A percentile compares a stretch with the other conserved stretches of the same genome.
phyloP scores from a whole-genome alignment of 2,329 filamentous ascomycete genomes.

The Ascochyta pisi region DNA sequence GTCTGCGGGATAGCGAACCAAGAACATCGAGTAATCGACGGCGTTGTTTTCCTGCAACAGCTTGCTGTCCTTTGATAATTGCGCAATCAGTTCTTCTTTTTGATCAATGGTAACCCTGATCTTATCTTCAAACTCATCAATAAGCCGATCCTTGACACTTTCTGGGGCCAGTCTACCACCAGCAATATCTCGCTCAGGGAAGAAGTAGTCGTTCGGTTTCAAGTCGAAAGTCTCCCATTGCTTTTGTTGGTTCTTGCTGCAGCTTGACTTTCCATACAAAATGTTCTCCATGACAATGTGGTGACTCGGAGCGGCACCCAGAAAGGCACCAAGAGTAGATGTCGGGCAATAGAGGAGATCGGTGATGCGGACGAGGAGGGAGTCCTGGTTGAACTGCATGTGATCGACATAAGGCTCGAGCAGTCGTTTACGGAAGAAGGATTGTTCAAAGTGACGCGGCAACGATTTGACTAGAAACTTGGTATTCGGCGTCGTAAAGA shows the following conservation, averaged over 20 bases:
- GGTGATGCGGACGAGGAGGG: constrained; percentile 73
- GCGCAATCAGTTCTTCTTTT: constrained; percentile 62
- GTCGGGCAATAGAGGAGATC: constrained; percentile 68
- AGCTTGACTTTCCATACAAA: constrained; percentile 62
- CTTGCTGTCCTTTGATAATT: constrained; percentile 67
- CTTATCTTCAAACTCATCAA: constrained; percentile 72
- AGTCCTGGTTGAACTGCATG: constrained; percentile 66
- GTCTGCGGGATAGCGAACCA: constrained; percentile 64
- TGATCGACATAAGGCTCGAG: constrained; percentile 69
- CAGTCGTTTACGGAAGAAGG: constrained; percentile 72
- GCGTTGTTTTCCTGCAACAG: constrained; percentile 69
- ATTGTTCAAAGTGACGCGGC: constrained; percentile 72
- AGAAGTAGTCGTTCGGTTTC: constrained; percentile 78
- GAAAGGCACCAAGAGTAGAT: constrained; percentile 63
- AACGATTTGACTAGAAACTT: constrained; percentile 75
- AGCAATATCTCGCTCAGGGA: constrained; percentile 74
- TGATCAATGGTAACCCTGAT: constrained; percentile 63
- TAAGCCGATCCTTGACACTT: constrained; percentile 69
- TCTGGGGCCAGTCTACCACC: constrained; percentile 68
- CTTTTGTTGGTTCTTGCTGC: constrained; percentile 50
- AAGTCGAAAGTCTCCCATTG: constrained; percentile 77
- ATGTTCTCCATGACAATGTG: constrained; percentile 83
- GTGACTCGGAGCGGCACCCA: constrained; percentile 70
- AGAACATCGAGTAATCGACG: constrained; percentile 78
- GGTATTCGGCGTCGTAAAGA: constrained; percentile 71